Evolutionary conservation across 306 rosid genomes (phyloP), one percentile per base, ranked within the genome.

Genomic region (Arachis hypogaea): DNA sequence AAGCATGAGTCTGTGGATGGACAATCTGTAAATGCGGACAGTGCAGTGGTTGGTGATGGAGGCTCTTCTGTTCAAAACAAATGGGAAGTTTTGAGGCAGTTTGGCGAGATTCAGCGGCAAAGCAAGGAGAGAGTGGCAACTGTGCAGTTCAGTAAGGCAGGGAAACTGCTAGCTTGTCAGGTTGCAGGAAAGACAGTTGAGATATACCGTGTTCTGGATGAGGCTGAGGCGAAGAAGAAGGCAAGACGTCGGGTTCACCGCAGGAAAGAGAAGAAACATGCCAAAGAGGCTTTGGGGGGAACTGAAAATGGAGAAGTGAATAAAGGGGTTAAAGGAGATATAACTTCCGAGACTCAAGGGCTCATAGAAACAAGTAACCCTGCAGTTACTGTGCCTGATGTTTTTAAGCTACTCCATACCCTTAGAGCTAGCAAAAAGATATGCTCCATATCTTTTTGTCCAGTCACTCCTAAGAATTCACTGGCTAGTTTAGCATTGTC

Each of bases 111-210:
- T 81, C 88, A 77, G 78, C 81, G 96, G 50, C 91, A 89, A 83
- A 86, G 80, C 83, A 88, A 86, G 71, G 96, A 94, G 67, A 94
- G 98, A 85, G 96, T 94, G 73, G 86, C 95, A 8, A 91, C 89
- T 0, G 85, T 94, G 76, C 86, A 84, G 81, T 94, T 91, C 77
- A 86, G 86, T 87, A 94, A 85, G 84, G 77, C 87, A 0, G 98
- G 98, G 65, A 88, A 77, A 85, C 79, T 94, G 75, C 76, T 94
- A 69, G 98, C 97, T 46, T 94, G 96, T 73, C 98, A 94, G 71
- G 90, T 86, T 70, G 97, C 98, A 0, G 98, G 97, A 63, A 91
- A 94, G 83, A 86, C 83, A 1, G 88, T 89, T 10, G 98, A 94
- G 79, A 71, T 94, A 60, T 94, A 82, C 74, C 87, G 84, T 22